A percentile compares a stretch with the other conserved stretches of the same genome.
Evolutionary conservation across 192 early-diverging fungal genomes (phyloP).

Genomic region (Umbelopsis sp.): DNA sequence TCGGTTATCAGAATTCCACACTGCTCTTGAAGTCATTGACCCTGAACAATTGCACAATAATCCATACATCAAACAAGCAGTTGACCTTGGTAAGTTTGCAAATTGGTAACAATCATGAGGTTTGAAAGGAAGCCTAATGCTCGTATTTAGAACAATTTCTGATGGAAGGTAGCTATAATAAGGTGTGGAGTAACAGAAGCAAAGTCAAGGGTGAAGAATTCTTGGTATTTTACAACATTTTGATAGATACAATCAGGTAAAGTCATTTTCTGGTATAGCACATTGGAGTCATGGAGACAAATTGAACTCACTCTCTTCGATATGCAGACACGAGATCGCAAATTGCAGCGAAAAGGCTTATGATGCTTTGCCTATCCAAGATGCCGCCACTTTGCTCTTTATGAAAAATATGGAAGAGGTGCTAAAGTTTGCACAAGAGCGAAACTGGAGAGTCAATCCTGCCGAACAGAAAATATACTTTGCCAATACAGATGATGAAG

Average conservation of each 20-base stretch:
- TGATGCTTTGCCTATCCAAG: slow-evolving; percentile 75
- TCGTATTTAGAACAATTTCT: slow-evolving; percentile 78
- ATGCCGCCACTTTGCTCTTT: slow-evolving; percentile 93
- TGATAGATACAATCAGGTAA: slow-evolving; percentile 91
- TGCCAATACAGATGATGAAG: slow-evolving; percentile 60
- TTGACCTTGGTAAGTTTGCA: slow-evolving; percentile 62
- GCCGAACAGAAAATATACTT: slow-evolving; percentile 85
- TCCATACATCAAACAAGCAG: slow-evolving; percentile 86
- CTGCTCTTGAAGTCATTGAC: slow-evolving; percentile 91
- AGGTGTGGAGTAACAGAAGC: slow-evolving; percentile 89
- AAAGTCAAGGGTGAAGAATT: slow-evolving; percentile 93
- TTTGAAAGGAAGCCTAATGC: background rate
- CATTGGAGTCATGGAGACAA: background rate
- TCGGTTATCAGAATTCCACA: slow-evolving; percentile 97
- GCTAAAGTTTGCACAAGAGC: slow-evolving; percentile 83
- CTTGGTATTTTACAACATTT: slow-evolving; percentile 91
- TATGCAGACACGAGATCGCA: slow-evolving; percentile 87
- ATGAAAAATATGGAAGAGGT: slow-evolving; percentile 77
- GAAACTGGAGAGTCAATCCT: slow-evolving; percentile 83
- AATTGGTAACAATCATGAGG: background rate
- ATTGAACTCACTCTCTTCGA: background rate
- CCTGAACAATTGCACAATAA: slow-evolving; percentile 78
- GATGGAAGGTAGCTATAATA: slow-evolving; percentile 98
- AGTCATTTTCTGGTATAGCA: background rate
- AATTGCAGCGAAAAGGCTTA: slow-evolving; percentile 97